A percentile compares a stretch with the other conserved stretches of the same genome.
Conservation (phyloP, 2,329 filamentous ascomycete species). For the Ophiosphaerella herpotricha region DNA sequence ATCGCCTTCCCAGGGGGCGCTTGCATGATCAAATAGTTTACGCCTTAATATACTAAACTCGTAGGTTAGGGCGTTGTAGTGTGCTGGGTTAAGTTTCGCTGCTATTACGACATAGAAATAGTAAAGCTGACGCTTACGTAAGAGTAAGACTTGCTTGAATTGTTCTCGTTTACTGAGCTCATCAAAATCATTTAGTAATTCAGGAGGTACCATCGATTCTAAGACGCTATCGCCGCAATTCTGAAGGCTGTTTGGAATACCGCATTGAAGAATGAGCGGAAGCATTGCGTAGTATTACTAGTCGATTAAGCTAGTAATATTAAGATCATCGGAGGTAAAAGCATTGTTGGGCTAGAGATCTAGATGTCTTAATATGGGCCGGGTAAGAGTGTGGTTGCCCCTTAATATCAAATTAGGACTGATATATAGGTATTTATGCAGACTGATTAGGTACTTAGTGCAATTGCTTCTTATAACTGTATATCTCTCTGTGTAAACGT, state of each 20-base stretch:
- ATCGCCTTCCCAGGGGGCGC: conserved; percentile 36
- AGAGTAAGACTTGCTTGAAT: conserved; percentile 27
- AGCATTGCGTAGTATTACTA: conserved; percentile 48
- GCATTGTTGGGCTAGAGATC: conserved; percentile 8
- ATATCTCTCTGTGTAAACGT: no score
- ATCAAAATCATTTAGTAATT: conserved; percentile 28
- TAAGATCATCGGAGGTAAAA: conserved; percentile 30
- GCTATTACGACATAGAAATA: conserved; percentile 36
- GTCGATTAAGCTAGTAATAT: conserved; percentile 49
- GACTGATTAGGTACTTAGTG: no score
- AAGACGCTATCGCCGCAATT: conserved; percentile 46
- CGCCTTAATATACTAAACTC: conserved; percentile 26
- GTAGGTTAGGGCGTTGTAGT: conserved; percentile 30
- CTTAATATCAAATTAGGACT: no score
- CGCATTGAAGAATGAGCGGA: conserved; percentile 45
- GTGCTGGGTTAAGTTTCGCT: conserved; percentile 25
- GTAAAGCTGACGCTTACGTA: conserved; percentile 34
- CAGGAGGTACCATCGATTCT: conserved; percentile 23
- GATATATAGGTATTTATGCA: no score
- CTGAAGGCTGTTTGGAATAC: conserved; percentile 47
- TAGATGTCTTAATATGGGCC: no score
- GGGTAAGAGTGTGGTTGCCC: no score
- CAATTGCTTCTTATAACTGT: no score
- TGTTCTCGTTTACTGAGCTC: conserved; percentile 26
- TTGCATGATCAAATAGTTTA: conserved; percentile 32